Conservation (phyloP, 352 stramenopile species). For the Phytophthora fragariaefolia region DNA sequence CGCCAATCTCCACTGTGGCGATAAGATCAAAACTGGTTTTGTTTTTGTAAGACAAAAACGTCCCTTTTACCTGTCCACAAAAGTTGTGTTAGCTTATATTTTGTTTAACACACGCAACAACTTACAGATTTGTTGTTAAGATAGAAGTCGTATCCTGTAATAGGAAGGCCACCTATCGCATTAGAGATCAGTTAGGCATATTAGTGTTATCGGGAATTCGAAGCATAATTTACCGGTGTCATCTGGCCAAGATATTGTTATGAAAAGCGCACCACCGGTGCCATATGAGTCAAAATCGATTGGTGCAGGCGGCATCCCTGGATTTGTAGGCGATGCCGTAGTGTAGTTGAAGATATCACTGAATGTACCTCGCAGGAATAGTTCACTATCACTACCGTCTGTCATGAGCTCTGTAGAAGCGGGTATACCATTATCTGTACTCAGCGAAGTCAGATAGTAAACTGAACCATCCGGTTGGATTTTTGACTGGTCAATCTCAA, state of each 20-base stretch:
- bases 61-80: constrained; percentile 33
- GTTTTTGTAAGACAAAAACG: constrained; percentile 5
- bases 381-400: constrained; percentile 7
- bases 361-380: constrained; percentile 37
- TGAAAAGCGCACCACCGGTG: constrained; percentile 53
- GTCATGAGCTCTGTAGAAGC: constrained; percentile 21
- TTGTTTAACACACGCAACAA: not conserved
- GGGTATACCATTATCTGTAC: constrained; percentile 15
- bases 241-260: constrained; percentile 54
- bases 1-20: constrained; percentile 56
- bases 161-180: constrained; percentile 36
- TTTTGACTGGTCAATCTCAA: constrained; percentile 44
- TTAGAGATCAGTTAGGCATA: not conserved
- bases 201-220: not conserved
- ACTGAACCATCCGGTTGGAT: not conserved
- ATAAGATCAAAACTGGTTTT: constrained; percentile 43
- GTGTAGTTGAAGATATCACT: constrained; percentile 43
- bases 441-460: constrained; percentile 4
- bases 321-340: constrained; percentile 39
- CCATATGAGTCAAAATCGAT: constrained; percentile 14
- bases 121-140: constrained; percentile 40
- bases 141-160: constrained; percentile 48
- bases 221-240: constrained; percentile 50
- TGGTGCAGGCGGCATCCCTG: constrained; percentile 29
- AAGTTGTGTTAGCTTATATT: not conserved